A percentile compares a stretch with the other conserved stretches of the same genome.
These are phyloP conservation scores for Wickerhamomyces ciferrii DNA, from an alignment of 805 yeast genomes.

Conservation along the genomic window DNA sequence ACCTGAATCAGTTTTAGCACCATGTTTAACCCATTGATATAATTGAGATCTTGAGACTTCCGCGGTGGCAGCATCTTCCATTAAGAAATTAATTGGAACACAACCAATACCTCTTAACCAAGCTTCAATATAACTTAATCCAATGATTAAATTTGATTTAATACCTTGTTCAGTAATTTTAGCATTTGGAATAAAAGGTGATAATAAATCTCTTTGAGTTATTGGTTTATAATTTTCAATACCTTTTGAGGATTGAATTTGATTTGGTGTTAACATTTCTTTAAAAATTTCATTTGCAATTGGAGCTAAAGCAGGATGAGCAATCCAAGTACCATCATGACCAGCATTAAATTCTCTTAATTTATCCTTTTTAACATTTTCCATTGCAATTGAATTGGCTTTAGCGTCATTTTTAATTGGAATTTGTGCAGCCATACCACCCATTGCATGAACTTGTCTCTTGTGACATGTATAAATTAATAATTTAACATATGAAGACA, in stretches of 20 bases:
- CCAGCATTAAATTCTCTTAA: conserved; percentile 73
- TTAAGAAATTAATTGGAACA: conserved; percentile 78
- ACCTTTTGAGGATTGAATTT: conserved; percentile 38
- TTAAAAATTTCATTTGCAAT: conserved; percentile 69
- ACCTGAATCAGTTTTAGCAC: conserved; percentile 51
- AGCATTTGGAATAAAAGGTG: conserved; percentile 59
- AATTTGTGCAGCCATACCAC: conserved; percentile 88
- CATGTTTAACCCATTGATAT: conserved; percentile 80
- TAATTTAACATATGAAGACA: conserved; percentile 71
- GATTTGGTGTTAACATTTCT: conserved; percentile 82
- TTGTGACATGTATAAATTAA: conserved; percentile 71
- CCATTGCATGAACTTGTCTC: conserved; percentile 82
- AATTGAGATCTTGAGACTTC: conserved; percentile 81
- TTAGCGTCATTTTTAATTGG: conserved; percentile 70
- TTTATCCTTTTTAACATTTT: conserved; percentile 69
- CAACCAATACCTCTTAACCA: conserved; percentile 84
- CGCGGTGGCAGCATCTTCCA: conserved; percentile 91
- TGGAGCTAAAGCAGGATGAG: conserved; percentile 77
- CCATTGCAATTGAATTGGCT: conserved; percentile 63
- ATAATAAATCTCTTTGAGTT: conserved; percentile 49
- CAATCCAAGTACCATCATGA: conserved; percentile 88
- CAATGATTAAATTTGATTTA: conserved; percentile 66
- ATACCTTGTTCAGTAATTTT: conserved; percentile 68
- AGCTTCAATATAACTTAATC: conserved; percentile 77
- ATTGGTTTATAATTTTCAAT: conserved; percentile 38